Evolutionary conservation across 345 rosid genomes (phyloP).

Genomic region (Lenwebbia sp.): DNA sequence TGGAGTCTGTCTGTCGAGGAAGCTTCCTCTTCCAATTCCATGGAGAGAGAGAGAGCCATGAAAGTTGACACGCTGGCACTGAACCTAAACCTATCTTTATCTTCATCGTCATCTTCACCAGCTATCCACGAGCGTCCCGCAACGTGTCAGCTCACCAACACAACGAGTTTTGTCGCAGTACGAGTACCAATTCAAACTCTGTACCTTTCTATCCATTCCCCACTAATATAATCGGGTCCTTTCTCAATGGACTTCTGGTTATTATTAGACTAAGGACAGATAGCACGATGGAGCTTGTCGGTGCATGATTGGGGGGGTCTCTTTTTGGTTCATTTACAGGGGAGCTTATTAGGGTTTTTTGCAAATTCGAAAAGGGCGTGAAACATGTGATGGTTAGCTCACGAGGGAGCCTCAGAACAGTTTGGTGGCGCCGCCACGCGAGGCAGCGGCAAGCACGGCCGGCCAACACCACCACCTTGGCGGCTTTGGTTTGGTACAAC

Average conservation of each 20-base stretch:
- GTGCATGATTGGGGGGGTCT: background rate
- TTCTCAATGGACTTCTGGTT: background rate
- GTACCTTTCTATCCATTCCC: background rate
- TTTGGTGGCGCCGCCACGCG: background rate
- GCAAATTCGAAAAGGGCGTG: background rate
- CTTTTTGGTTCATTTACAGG: background rate
- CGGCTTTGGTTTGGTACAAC: background rate
- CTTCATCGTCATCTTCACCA: background rate
- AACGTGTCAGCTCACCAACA: background rate
- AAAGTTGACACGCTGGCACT: background rate
- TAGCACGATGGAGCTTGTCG: background rate
- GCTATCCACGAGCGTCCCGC: background rate
- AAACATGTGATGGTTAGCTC: background rate
- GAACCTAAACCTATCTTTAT: background rate
- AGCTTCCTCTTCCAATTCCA: background rate
- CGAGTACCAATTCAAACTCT: background rate
- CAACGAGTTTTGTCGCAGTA: background rate
- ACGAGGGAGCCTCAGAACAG: background rate
- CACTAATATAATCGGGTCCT: background rate
- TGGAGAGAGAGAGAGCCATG: background rate
- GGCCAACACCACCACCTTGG: background rate
- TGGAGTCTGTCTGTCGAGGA: background rate
- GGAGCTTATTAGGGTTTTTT: background rate
- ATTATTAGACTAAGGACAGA: background rate
- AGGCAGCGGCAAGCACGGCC: background rate